A percentile compares a stretch with the other conserved stretches of the same genome.
These are phyloP conservation scores for Solanum sitiens DNA, from an alignment of 257 asterid species.

Conservation along the genomic window DNA sequence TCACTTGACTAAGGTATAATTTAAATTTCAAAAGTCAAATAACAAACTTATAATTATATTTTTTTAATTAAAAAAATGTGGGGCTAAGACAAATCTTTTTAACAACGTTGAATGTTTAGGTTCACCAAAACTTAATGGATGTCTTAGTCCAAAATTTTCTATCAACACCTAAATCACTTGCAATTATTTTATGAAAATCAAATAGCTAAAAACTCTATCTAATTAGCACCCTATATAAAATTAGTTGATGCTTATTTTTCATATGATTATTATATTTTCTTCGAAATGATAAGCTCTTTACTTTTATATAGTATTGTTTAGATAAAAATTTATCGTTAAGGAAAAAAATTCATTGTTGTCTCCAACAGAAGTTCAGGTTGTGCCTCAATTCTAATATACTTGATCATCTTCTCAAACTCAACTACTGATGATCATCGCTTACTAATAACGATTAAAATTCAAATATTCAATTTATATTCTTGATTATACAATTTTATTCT, in stretches of 20 bases:
- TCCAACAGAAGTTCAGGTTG: not conserved
- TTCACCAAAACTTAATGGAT: not conserved
- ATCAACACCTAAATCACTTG: not conserved
- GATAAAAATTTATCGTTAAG: rapidly evolving
- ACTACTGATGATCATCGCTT: rapidly evolving
- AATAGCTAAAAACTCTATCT: not conserved
- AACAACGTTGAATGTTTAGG: not conserved
- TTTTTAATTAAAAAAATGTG: not conserved
- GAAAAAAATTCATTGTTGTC: too few species aligned
- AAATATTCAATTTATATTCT: too few species aligned
- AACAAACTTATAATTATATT: not conserved
- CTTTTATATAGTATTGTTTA: rapidly evolving
- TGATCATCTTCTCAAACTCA: not conserved
- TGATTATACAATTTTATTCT: too few species aligned
- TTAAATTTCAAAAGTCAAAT: not conserved
- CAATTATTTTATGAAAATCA: not conserved
- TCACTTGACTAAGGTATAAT: not conserved
- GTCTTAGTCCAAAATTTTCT: not conserved
- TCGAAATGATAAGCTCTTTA: too few species aligned
- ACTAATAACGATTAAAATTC: too few species aligned
- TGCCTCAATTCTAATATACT: not conserved
- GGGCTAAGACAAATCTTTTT: not conserved
- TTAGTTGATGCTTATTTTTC: not conserved
- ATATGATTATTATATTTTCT: not conserved
- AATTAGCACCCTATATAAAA: not conserved